Evolutionary conservation across 2,329 filamentous ascomycete genomes (phyloP).

Genomic region (Coccinonectria pachysandricola): DNA sequence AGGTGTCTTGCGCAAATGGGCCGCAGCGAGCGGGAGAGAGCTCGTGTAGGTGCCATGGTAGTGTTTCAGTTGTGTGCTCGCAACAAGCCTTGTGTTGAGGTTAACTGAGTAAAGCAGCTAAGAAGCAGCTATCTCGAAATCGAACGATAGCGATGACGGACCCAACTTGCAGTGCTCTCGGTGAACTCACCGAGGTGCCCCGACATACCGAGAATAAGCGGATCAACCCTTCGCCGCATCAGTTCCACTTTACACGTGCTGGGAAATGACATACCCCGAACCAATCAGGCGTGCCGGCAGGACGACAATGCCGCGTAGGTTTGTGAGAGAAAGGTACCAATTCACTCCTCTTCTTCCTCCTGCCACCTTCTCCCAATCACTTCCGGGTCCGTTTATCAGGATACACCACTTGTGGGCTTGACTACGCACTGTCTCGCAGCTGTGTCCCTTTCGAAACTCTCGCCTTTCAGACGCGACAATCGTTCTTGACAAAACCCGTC

Average conservation of each 20-base stretch:
- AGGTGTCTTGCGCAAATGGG: conserved; percentile 9
- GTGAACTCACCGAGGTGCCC: conserved; percentile 6
- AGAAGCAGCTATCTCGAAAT: conserved; percentile 9
- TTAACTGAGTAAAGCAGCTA: no score
- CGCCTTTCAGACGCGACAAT: conserved; percentile 1
- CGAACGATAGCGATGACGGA: conserved; percentile 16
- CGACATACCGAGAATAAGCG: conserved; percentile 10
- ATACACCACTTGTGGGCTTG: no score
- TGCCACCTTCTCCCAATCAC: conserved; percentile 6
- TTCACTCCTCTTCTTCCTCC: conserved; percentile 8
- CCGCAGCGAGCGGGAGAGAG: conserved; percentile 9
- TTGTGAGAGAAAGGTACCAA: conserved; percentile 9
- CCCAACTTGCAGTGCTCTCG: conserved; percentile 7
- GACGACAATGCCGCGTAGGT: conserved; percentile 17
- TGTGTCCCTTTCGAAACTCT: neutral
- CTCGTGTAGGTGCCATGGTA: conserved; percentile 13
- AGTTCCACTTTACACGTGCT: conserved; percentile 15
- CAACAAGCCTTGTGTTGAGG: no score
- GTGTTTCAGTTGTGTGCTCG: no score
- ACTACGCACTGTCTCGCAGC: conserved; percentile 6
- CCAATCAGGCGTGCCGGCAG: conserved; percentile 13
- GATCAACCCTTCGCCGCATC: conserved; percentile 17
- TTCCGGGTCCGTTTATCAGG: no score
- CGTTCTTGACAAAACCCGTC: conserved; percentile 1
- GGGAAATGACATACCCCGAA: conserved; percentile 14